Conservation (phyloP, 1,284 basidiomycete genomes). For the Malassezia arunalokei region DNA sequence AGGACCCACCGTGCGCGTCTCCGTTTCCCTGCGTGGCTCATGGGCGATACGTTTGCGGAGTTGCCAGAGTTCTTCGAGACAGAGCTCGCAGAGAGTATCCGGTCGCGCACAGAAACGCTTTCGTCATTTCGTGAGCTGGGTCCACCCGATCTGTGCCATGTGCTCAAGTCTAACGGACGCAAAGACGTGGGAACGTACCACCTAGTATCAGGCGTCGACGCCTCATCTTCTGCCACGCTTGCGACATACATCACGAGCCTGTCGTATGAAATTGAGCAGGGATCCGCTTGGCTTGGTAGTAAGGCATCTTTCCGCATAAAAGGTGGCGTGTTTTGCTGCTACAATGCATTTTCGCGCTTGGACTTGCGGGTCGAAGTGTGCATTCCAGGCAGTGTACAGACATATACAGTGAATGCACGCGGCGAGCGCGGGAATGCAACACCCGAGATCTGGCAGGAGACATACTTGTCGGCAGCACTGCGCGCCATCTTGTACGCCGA, state of each 20-base stretch:
- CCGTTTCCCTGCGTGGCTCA: neutral
- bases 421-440: slow-evolving; percentile 89
- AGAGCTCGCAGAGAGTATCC: slow-evolving; percentile 76
- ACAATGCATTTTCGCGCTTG: slow-evolving; percentile 93
- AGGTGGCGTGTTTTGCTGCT: slow-evolving; percentile 91
- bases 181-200: slow-evolving; percentile 49
- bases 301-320: slow-evolving; percentile 71
- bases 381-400: slow-evolving; percentile 90
- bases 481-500: slow-evolving; percentile 89
- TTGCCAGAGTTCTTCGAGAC: slow-evolving; percentile 54
- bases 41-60: slow-evolving; percentile 40
- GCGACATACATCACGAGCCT: slow-evolving; percentile 97
- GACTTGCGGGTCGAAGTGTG: slow-evolving; percentile 96
- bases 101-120: slow-evolving; percentile 79
- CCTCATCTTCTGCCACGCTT: slow-evolving; percentile 87
- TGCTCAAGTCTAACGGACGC: slow-evolving; percentile 67
- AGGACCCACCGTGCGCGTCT: neutral
- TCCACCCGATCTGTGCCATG: slow-evolving; percentile 90
- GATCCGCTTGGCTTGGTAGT: slow-evolving; percentile 73
- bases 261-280: slow-evolving; percentile 85
- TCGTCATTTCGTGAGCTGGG: slow-evolving; percentile 91
- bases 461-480: slow-evolving; percentile 82
- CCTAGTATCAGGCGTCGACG: slow-evolving; percentile 78
- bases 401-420: slow-evolving; percentile 83
- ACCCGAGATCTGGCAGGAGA: slow-evolving; percentile 88